Base-by-base conservation (phyloP, 805 yeast species). In the Maudiozyma serrabonitensis region DNA sequence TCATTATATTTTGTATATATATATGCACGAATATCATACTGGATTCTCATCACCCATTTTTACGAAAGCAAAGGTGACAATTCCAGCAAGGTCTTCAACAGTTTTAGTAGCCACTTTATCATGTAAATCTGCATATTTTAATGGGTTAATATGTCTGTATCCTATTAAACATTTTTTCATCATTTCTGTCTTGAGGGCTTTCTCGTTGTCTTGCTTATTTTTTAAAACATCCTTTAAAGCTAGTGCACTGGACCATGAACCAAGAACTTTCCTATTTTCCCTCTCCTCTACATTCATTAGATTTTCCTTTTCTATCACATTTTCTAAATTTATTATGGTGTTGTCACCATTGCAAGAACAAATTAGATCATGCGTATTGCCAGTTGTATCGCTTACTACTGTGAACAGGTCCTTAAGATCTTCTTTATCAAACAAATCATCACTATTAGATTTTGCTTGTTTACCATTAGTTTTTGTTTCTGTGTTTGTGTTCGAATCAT, bases 401-500 rank as follows among this genome's bases (percentile, higher is more conserved):
- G 84, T 76, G 61, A 93, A 91, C 46, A 91, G 69, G 60, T 89
- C 90, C 51, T 75, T 79, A 55, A 91, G 68, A 55, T 87, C 96
- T 13, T 72, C 74, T 46, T 71, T 65, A 44, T 82, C 81, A 61
- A 91, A 91, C 1, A 86, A 73, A 59, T 85, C 81, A 56, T 80
- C 81, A 28, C 76, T 78, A 0, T 79, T 28, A 6, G 45, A 42
- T 12, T 16, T 18, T 2, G 3, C 6, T 28, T 28, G 32, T 11
- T 28, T 28, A 28, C 32, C 12, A 28, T 6, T 28, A 2, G 9
- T 4, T 28, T 8, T 11, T 2, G 12, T 28, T 8, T 28, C 32
- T 9, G 26, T 8, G 7, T 42, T 16, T 6, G 18, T 15, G 5
- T 39, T 48, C 6, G 54, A 38, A 50, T 53, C 61, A 42, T 72